Percentiles rank a stretch among this genome's conserved stretches.
phyloP scores from a whole-genome alignment of 257 asterid genomes.

The Rehmannia glutinosa region DNA sequence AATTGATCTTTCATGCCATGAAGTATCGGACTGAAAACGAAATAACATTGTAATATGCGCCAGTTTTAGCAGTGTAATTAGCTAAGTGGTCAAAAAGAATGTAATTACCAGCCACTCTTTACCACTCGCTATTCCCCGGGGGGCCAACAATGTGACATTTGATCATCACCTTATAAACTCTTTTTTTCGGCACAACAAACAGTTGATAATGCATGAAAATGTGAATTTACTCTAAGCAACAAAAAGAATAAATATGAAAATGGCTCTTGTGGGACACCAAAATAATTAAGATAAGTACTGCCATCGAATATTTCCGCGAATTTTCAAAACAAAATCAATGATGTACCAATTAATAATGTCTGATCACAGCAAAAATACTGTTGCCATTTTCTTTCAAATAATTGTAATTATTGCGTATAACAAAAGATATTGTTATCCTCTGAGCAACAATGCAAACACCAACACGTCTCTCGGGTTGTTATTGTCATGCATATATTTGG shows the following conservation, averaged over 20 bases:
- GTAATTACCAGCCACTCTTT: no score
- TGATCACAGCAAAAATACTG: background rate
- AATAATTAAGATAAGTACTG: background rate
- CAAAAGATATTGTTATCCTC: background rate
- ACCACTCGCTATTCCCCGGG: no score
- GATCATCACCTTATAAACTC: background rate
- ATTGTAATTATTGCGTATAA: background rate
- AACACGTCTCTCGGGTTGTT: background rate
- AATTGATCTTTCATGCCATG: background rate
- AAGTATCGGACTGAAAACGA: background rate
- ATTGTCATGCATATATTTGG: background rate
- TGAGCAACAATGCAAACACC: background rate
- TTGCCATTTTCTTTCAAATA: background rate
- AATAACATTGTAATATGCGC: background rate
- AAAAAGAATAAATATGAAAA: background rate
- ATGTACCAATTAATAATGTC: background rate
- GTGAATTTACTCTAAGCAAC: background rate
- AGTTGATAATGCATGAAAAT: background rate
- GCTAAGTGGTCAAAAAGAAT: background rate
- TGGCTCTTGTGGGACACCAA: background rate
- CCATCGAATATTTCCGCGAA: background rate
- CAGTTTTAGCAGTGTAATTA: background rate
- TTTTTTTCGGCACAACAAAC: background rate
- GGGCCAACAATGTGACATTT: no score
- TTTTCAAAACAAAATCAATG: background rate